phyloP scores from a whole-genome alignment of 164 flowering plant genomes.

The Piper longum region DNA sequence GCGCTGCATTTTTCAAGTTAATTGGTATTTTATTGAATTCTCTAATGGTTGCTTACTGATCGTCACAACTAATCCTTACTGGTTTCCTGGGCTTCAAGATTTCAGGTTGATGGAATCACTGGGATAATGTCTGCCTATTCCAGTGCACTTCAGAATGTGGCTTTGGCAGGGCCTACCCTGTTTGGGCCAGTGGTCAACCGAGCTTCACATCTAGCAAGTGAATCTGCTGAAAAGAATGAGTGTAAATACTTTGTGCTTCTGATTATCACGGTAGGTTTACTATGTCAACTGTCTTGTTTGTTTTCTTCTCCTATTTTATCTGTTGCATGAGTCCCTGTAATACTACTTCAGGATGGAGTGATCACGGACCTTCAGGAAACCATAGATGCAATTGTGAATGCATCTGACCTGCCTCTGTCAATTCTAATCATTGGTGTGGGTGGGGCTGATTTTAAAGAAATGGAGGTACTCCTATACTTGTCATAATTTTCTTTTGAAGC shows the following conservation, averaged over 20 bases:
- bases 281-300: neutral
- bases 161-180: constrained; percentile 82
- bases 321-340: neutral
- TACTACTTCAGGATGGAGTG: constrained; percentile 66
- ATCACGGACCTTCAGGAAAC: constrained; percentile 77
- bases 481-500: neutral
- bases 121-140: constrained; percentile 82
- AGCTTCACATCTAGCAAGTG: constrained; percentile 64
- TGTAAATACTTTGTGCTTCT: constrained; percentile 67
- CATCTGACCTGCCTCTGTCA: constrained; percentile 87
- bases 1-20: neutral
- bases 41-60: neutral
- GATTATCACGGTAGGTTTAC: constrained; percentile 51
- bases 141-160: constrained; percentile 44
- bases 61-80: neutral
- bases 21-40: neutral
- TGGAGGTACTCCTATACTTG: constrained; percentile 51
- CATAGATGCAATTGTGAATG: constrained; percentile 68
- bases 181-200: constrained; percentile 67
- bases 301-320: neutral
- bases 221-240: constrained; percentile 24
- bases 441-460: constrained; percentile 64
- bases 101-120: constrained; percentile 70
- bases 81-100: neutral
- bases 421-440: constrained; percentile 94